phyloP scores from a whole-genome alignment of 352 stramenopile species.

The Globisporangium heterothallicum region DNA sequence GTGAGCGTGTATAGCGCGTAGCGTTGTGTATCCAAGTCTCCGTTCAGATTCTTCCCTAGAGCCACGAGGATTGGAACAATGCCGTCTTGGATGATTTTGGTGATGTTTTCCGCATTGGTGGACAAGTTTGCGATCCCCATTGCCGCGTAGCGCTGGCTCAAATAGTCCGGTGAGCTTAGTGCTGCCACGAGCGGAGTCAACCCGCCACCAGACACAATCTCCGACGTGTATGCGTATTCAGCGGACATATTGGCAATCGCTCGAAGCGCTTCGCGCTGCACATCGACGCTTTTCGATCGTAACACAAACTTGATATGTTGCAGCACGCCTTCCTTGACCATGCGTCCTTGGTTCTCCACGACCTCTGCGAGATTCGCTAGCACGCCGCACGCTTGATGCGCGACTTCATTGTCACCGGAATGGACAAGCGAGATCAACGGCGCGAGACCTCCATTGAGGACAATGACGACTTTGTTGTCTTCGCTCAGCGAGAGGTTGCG shows the following conservation, averaged over 20 bases:
- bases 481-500: conserved; percentile 90
- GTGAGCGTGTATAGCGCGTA: conserved; percentile 92
- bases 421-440: conserved; percentile 88
- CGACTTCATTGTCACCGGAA: conserved; percentile 86
- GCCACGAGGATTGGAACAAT: conserved; percentile 84
- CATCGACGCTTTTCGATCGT: conserved; percentile 86
- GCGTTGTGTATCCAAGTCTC: conserved; percentile 89
- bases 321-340: conserved; percentile 93
- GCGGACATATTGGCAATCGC: conserved; percentile 95
- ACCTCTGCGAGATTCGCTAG: conserved; percentile 93
- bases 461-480: conserved; percentile 91
- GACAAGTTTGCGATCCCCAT: conserved; percentile 96
- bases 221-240: conserved; percentile 90
- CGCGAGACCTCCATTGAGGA: conserved; percentile 75
- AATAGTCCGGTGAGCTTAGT: conserved; percentile 87
- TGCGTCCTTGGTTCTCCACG: conserved; percentile 92
- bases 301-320: conserved; percentile 96
- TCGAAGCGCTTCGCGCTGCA: conserved; percentile 92
- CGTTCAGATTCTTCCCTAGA: conserved; percentile 79
- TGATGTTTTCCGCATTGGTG: conserved; percentile 87
- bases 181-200: conserved; percentile 86
- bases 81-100: conserved; percentile 89
- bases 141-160: conserved; percentile 91
- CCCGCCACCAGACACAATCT: conserved; percentile 89
- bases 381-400: conserved; percentile 87